Percentiles rank a stretch among this genome's conserved stretches.
Conservation (phyloP, 441 rosid species). For the Arabidopsis hybrid region DNA sequence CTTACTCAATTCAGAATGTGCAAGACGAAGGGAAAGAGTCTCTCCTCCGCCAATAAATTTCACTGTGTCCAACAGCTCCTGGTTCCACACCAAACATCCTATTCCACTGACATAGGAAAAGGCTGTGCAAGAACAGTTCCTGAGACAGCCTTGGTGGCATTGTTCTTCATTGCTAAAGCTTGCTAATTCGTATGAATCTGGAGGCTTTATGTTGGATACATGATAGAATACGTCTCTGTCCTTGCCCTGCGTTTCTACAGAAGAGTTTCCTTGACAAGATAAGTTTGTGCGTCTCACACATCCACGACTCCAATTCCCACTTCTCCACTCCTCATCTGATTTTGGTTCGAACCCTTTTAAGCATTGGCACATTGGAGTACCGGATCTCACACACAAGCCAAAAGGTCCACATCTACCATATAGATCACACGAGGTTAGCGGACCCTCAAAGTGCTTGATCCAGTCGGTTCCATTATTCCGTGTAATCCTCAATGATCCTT, state of each 20-base stretch:
- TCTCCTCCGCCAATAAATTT: conserved; percentile 46
- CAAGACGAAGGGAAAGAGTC: conserved; percentile 49
- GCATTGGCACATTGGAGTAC: conserved; percentile 53
- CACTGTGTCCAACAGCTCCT: conserved; percentile 46
- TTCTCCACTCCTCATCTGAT: conserved; percentile 47
- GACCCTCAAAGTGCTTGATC: conserved; percentile 24
- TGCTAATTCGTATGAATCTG: conserved; percentile 43
- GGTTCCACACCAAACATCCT: conserved; percentile 60
- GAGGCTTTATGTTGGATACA: conserved; percentile 49
- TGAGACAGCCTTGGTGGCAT: conserved; percentile 47
- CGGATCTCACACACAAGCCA: conserved; percentile 46
- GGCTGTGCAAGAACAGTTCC: conserved; percentile 63
- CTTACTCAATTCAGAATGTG: conserved; percentile 56
- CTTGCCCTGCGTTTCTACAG: conserved; percentile 25
- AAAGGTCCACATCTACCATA: conserved; percentile 54
- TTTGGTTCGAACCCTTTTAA: conserved; percentile 57
- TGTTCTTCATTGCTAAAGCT: conserved; percentile 20
- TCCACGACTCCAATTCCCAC: conserved; percentile 56
- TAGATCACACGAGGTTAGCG: conserved; percentile 43
- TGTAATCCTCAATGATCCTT: conserved; percentile 21
- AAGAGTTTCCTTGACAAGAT: conserved; percentile 41
- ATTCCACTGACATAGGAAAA: conserved; percentile 52
- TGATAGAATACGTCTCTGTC: conserved; percentile 47
- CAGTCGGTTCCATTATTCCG: conserved; percentile 30
- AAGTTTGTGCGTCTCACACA: conserved; percentile 49